Conservation (phyloP, 2,329 filamentous ascomycete genomes). For the Penicillium griseofulvum region DNA sequence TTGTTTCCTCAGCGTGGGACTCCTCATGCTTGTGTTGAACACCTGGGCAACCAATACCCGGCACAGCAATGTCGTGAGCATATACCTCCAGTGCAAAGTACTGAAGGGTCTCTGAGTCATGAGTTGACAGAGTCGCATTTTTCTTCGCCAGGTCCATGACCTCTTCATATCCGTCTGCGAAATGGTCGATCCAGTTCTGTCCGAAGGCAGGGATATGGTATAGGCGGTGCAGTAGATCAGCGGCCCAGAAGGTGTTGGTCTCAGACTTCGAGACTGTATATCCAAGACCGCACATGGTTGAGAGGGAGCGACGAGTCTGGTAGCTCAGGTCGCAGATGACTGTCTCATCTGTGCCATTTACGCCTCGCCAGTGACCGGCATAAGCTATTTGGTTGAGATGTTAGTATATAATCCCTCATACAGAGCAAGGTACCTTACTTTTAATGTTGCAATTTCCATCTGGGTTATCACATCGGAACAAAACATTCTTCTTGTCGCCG, state of each 20-base stretch:
- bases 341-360: conserved; percentile 64
- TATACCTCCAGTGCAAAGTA: conserved; percentile 68
- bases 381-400: conserved; percentile 48
- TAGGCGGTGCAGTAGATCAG: conserved; percentile 65
- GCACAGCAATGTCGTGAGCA: conserved; percentile 63
- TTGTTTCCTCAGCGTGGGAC: neutral
- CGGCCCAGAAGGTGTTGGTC: conserved; percentile 63
- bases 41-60: conserved; percentile 62
- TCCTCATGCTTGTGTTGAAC: conserved; percentile 15
- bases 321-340: conserved; percentile 68
- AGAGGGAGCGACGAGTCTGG: conserved; percentile 55
- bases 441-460: conserved; percentile 61
- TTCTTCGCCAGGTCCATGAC: conserved; percentile 54
- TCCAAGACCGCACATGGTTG: conserved; percentile 60
- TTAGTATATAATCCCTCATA: neutral
- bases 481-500: conserved; percentile 55
- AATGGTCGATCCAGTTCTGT: conserved; percentile 62
- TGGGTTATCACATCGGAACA: conserved; percentile 68
- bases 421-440: conserved; percentile 34
- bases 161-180: conserved; percentile 57
- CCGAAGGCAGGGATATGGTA: conserved; percentile 62
- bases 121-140: conserved; percentile 49
- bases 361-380: conserved; percentile 67
- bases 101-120: conserved; percentile 63
- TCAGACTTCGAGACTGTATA: conserved; percentile 59